Base-by-base conservation (phyloP, 176 grass and related monocot species). In the Pontederia paniculata region DNA sequence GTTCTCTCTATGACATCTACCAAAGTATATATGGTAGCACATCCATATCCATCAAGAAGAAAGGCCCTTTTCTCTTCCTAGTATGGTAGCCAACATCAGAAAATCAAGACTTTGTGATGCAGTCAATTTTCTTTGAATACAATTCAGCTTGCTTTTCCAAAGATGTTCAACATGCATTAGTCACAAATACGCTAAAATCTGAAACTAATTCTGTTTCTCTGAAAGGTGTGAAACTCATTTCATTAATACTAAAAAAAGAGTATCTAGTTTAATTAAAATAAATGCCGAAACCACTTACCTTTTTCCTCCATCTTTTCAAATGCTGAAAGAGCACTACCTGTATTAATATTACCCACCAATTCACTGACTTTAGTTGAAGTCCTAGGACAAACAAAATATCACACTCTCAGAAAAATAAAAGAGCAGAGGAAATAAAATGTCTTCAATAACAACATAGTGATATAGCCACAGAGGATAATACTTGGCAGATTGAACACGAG, bases 291-390 rank as follows among this genome's bases (percentile, higher is more conserved):
- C 48, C 44, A 50, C 75, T 17, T 25, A 98, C 94, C 87, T 78
- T 98, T 98, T 84, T 98, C 87, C 74, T 98, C 94, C 94, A 98
- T 98, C 78, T 98, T 98, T 73, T 98, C 94, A 73, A 93, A 98
- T 49, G 94, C 94, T 69, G 94, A 82, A 75, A 98, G 83, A 68
- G 94, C 83, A 50, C 87, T 73, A 68, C 94, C 88, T 51, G 94
- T 98, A 77, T 98, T 93, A 17, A 98, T 87, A 70, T 88, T 82
- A 23, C 94, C 94, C 77, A 98, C 42, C 94, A 98, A 93, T 82
- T 98, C 87, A 57, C 87, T 93, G 62, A 98, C 94, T 88, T 98
- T 98, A 17, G 94, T 93, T 75, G 88, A 54, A 52, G 94, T 98
- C 69, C 94, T 98, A 66, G 74, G 46, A 15, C 45, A 72, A 57